Evolutionary conservation across 2,329 filamentous ascomycete genomes (phyloP), one percentile per base, ranked within the genome.

Genomic region (Diaporthe ilicicola): DNA sequence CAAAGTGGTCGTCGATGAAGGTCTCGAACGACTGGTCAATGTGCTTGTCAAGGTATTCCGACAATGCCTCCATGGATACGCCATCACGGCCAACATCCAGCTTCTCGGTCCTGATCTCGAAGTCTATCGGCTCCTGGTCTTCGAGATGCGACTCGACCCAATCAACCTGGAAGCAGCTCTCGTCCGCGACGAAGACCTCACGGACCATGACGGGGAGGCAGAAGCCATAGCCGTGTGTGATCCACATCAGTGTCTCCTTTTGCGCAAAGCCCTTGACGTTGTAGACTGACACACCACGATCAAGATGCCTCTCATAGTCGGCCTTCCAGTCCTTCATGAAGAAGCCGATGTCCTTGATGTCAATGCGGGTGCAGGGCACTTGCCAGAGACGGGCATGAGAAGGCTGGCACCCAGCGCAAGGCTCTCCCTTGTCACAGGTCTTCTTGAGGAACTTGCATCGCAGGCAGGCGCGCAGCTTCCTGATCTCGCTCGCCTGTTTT

Each of bases 251-350:
- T 0, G 86, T 88, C 81, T 92, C 90, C 81, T 90, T 91, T 73
- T 87, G 85, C 17, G 89, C 84, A 74, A 92, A 92, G 64, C 95
- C 95, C 85, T 97, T 97, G 84, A 98, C 96, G 79, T 98, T 98
- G 82, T 93, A 95, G 61, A 97, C 92, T 2, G 94, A 97, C 79
- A 98, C 94, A 69, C 93, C 94, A 70, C 93, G 90, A 74, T 90
- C 93, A 76, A 96, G 89, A 80, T 98, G 95, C 76, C 94, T 92
- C 84, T 97, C 94, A 77, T 96, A 97, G 81, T 98, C 95, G 54
- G 94, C 95, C 84, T 95, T 97, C 95, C 95, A 98, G 82, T 98
- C 95, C 87, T 98, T 98, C 93, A 98, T 96, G 86, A 98, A 98
- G 83, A 97, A 97, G 53, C 91, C 93, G 78, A 98, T 97, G 78